phyloP scores from a whole-genome alignment of 257 asterid genomes.

The Nicotiana benthamiana region DNA sequence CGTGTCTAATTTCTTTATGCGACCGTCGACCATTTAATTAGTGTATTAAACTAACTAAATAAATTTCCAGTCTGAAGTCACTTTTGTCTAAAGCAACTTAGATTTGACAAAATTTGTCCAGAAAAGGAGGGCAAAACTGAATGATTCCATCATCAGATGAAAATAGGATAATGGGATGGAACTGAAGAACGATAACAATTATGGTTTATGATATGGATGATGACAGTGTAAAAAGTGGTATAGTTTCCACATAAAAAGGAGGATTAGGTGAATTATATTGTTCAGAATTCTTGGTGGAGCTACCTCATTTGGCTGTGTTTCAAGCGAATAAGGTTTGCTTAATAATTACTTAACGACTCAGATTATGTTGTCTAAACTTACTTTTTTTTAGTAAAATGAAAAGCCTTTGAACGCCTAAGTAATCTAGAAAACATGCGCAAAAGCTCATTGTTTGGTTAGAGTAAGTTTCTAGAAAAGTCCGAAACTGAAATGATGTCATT shows the following conservation, averaged over 20 bases:
- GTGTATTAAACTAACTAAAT: background rate
- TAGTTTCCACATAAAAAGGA: background rate
- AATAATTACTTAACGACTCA: background rate
- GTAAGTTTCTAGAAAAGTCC: too few species aligned
- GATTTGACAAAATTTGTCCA: background rate
- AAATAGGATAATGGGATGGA: background rate
- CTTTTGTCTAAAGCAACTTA: background rate
- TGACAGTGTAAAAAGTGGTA: background rate
- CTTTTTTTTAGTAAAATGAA: background rate
- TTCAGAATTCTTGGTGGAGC: background rate
- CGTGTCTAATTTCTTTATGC: background rate
- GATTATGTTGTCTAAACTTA: background rate
- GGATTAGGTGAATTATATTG: background rate
- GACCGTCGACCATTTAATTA: background rate
- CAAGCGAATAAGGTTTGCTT: background rate
- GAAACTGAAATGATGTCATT: too few species aligned
- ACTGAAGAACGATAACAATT: background rate
- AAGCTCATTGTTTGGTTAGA: background rate
- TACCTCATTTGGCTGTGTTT: background rate
- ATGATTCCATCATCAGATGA: background rate
- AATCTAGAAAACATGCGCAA: background rate
- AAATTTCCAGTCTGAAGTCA: background rate
- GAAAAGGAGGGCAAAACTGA: background rate
- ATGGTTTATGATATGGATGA: background rate
- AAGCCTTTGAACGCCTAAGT: background rate